Evolutionary conservation across 2,329 filamentous ascomycete genomes (phyloP).

Genomic region (Trichothecium roseum): DNA sequence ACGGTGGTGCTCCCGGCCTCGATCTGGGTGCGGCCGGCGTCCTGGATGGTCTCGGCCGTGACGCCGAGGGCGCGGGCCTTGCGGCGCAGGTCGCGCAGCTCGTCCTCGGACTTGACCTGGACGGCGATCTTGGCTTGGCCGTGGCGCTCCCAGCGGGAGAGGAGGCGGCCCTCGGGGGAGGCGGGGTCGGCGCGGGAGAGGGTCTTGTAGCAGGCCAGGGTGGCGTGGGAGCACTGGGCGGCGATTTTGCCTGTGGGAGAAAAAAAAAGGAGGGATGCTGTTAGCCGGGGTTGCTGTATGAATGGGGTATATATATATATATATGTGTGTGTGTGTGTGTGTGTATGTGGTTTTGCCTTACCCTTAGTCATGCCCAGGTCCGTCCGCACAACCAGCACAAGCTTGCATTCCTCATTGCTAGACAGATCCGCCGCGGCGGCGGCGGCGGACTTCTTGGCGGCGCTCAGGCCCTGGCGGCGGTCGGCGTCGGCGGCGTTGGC

Average conservation of each 20-base stretch:
- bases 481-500: constrained; percentile 51
- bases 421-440: too few relatives aligned
- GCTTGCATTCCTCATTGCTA: constrained; percentile 74
- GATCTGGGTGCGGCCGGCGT: constrained; percentile 97
- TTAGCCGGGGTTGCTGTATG: constrained; percentile 1
- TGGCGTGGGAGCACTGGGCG: constrained; percentile 92
- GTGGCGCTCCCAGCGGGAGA: constrained; percentile 73
- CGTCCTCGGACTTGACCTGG: constrained; percentile 78
- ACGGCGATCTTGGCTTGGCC: constrained; percentile 93
- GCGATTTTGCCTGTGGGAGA: constrained; percentile 74
- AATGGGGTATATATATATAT: too few relatives aligned
- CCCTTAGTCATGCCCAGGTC: constrained; percentile 98
- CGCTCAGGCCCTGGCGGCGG: constrained; percentile 42
- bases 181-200: constrained; percentile 48
- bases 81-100: constrained; percentile 62
- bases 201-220: constrained; percentile 91
- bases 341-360: constrained; percentile 25
- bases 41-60: constrained; percentile 81
- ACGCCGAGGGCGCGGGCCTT: constrained; percentile 75
- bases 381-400: constrained; percentile 84
- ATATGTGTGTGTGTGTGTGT: too few relatives aligned
- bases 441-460: too few relatives aligned
- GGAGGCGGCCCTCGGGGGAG: constrained; percentile 47
- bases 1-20: constrained; percentile 88
- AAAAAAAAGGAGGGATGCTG: not conserved